Evolutionary conservation across 1,284 basidiomycete species (phyloP), one percentile per base, ranked within the genome.

Genomic region (Cutaneotrichosporon sp.): DNA sequence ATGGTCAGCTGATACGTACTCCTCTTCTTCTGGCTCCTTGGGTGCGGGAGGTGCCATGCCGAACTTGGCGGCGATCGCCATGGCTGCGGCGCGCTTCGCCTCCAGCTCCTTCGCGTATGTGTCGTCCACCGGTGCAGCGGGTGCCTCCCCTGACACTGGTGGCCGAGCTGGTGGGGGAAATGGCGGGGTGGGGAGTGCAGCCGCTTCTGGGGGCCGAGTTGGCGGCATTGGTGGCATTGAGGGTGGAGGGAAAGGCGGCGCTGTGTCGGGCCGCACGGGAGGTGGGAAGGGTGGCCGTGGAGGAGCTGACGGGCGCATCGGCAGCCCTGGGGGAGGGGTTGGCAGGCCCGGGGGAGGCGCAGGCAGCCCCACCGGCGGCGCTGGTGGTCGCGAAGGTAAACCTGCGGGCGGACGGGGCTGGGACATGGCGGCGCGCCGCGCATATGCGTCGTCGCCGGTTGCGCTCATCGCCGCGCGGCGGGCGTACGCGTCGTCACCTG

Each of bases 71-170:
- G 91, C 90, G 52, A 94, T 89, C 29, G 88, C 89, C 31, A 88
- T 89, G 0, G 91, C 91, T 13, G 89, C 87, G 64, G 89, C 87
- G 25, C 85, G 85, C 69, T 84, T 88, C 46, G 81, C 82, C 57
- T 82, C 81, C 1, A 86, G 62, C 42, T 62, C 59, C 20, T 51
- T 29, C 9, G 56, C 56, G 47, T 58, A 58, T 2, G 50, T 27
- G 49, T 42, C 49, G 24, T 52, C 47, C 18, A 36, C 31, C 6
- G 31, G 31, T 24, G 16, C 51, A 7, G 29, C 2, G 7, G 50
- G 29, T 36, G 29, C 24, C 13, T 22, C 11, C 10, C 38, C 38
- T 6, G 38, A 7, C 4, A 27, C 11, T 18, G 27, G 11, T 18
- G 25, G 47, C 16, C 24, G 50, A 34, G n/a, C 34, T 22, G 54